Conservation (phyloP, 257 asterid genomes). For the Paulownia fortunei region DNA sequence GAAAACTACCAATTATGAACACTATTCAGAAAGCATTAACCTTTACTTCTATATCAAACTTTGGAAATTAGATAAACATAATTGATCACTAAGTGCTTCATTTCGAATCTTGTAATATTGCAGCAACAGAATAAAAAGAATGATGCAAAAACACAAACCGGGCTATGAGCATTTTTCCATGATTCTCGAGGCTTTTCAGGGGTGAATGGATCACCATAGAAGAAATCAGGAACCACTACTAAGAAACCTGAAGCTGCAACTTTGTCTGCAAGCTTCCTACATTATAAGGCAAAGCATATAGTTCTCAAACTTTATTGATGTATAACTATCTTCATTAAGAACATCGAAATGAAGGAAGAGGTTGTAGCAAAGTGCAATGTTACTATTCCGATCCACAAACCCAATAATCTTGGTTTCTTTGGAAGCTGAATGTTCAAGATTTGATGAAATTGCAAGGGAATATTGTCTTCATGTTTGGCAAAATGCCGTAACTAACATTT, state of each 20-base stretch:
- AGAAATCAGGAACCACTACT: constrained; percentile 80
- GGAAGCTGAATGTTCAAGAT: too few species aligned
- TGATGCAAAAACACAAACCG: constrained; percentile 42
- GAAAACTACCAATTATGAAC: not conserved
- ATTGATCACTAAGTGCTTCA: not conserved
- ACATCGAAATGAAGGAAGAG: not conserved
- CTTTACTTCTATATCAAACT: not conserved
- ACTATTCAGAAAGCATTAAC: not conserved
- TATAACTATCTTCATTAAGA: not conserved
- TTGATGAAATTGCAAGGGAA: not conserved
- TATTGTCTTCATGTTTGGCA: not conserved
- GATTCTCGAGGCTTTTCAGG: constrained; percentile 36
- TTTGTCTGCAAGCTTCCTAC: constrained; percentile 74
- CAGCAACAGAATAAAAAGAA: not conserved
- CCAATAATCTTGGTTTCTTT: too few species aligned
- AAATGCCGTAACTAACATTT: not conserved
- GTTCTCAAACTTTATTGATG: not conserved
- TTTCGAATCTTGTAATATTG: not conserved
- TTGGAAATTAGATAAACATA: not conserved
- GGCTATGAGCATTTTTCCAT: constrained; percentile 51
- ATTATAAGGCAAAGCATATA: constrained; percentile 1
- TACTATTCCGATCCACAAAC: not conserved
- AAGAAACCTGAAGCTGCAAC: constrained; percentile 63
- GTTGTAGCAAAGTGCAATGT: not conserved
- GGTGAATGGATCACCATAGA: constrained; percentile 61